Conservation (phyloP, 2,329 filamentous ascomycete species). For the Botrytis sinoallii region DNA sequence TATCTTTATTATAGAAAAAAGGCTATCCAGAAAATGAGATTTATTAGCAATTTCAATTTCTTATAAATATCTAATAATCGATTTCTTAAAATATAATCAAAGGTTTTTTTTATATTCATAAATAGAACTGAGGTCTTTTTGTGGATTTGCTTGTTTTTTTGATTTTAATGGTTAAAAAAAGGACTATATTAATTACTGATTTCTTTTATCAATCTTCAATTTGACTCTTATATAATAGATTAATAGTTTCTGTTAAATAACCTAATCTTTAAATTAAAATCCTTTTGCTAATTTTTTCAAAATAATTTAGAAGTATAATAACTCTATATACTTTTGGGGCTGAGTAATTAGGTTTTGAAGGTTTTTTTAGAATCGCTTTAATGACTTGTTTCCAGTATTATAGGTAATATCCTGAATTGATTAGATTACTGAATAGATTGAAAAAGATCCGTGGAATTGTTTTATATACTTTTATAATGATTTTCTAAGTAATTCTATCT, state of each 20-base stretch:
- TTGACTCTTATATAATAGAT: neutral
- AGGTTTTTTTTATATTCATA: constrained; percentile 14
- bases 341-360: neutral
- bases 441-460: neutral
- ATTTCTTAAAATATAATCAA: constrained; percentile 13
- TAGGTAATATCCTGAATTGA: neutral
- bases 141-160: neutral
- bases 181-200: constrained; percentile 11
- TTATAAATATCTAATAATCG: constrained; percentile 5
- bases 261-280: constrained; percentile 15
- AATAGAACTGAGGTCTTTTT: constrained; percentile 13
- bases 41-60: neutral
- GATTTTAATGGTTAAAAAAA: neutral
- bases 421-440: neutral
- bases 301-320: neutral
- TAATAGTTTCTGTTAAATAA: constrained; percentile 16
- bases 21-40: neutral
- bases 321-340: neutral
- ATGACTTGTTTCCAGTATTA: neutral
- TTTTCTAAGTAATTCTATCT: neutral
- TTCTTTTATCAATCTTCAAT: constrained; percentile 12
- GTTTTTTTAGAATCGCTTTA: neutral
- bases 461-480: neutral
- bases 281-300: constrained; percentile 5
- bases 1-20: neutral